Evolutionary conservation across 2,329 filamentous ascomycete species (phyloP), one percentile per base, ranked within the genome.

Genomic region (Chalara sp.): DNA sequence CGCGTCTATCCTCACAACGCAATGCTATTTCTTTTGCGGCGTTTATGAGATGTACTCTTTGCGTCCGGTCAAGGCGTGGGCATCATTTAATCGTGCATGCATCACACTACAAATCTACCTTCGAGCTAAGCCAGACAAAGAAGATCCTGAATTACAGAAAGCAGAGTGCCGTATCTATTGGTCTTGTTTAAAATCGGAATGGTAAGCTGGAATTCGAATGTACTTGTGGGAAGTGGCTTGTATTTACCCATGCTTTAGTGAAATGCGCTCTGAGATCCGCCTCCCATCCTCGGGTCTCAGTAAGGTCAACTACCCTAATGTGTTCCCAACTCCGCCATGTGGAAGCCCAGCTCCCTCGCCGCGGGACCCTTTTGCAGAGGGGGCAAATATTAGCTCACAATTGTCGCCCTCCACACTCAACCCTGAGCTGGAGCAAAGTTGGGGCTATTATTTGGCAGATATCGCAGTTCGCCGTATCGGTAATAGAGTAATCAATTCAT

Each of bases 401-500:
- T 13, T 13, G 10, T 39, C 35, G 3, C 10, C 13, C 13, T 3
- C 35, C 2, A 39, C 35, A 3, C 35, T 39, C 10, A 13, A 21
- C 11, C 11, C 11, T n/a, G 41, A 11, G 2, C 21, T 29, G 29
- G 41, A 43, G 21, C 8, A 43, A 67, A 43, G 12, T 49, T 72
- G 71, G 71, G 72, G 69, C 55, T 72, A 72, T 54, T 73, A 73
- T 48, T 61, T 71, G 6, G 69, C 71, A 1, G 71, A 73, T 49
- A 68, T 73, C 44, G 68, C 71, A 0, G 61, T 70, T 5, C 60
- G 71, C 2, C 64, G 71, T 4, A 70, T 73, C 42, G 67, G 66
- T 40, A 72, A 73, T 49, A 64, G 70, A 21, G 66, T 72, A 21
- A 56, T 71, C 44, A 70, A 67, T 53, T 58, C 61, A 4, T 67